Evolutionary conservation across 805 yeast species (phyloP).

Genomic region (Cyberlindnera saturnus): DNA sequence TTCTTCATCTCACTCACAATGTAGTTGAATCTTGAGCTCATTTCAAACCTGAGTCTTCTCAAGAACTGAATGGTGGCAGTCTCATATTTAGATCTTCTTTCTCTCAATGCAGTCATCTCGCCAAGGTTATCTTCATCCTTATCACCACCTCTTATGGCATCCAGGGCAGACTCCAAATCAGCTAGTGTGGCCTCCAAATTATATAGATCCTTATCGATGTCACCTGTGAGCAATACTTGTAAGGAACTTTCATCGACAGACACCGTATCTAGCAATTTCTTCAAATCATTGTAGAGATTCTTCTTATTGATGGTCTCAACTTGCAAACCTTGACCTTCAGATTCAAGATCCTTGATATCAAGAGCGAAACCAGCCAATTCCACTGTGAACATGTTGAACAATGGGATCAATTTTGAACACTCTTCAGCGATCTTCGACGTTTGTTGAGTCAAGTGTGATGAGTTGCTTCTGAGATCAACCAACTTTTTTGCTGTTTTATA

Average conservation of each 20-base stretch:
- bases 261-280: slow-evolving; percentile 63
- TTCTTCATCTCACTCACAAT: slow-evolving; percentile 26
- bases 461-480: slow-evolving; percentile 41
- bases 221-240: slow-evolving; percentile 36
- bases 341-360: slow-evolving; percentile 66
- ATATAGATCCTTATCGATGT: slow-evolving; percentile 41
- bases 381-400: slow-evolving; percentile 50
- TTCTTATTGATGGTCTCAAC: slow-evolving; percentile 79
- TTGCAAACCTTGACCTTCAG: slow-evolving; percentile 75
- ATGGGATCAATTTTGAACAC: slow-evolving; percentile 50
- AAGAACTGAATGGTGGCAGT: slow-evolving; percentile 46
- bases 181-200: slow-evolving; percentile 52
- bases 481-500: slow-evolving; percentile 54
- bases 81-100: slow-evolving; percentile 58
- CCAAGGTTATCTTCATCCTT: slow-evolving; percentile 39
- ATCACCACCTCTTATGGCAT: slow-evolving; percentile 49
- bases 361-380: slow-evolving; percentile 59
- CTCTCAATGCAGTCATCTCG: slow-evolving; percentile 66
- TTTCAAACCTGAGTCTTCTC: slow-evolving; percentile 36
- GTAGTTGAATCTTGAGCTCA: slow-evolving; percentile 36
- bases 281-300: slow-evolving; percentile 62
- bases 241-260: slow-evolving; percentile 55
- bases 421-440: slow-evolving; percentile 41
- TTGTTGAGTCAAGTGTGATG: slow-evolving; percentile 34
- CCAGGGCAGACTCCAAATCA: slow-evolving; percentile 57